Percentiles rank a stretch among this genome's conserved stretches.
Conservation (phyloP, 441 rosid genomes). For the Erodium trifolium region DNA sequence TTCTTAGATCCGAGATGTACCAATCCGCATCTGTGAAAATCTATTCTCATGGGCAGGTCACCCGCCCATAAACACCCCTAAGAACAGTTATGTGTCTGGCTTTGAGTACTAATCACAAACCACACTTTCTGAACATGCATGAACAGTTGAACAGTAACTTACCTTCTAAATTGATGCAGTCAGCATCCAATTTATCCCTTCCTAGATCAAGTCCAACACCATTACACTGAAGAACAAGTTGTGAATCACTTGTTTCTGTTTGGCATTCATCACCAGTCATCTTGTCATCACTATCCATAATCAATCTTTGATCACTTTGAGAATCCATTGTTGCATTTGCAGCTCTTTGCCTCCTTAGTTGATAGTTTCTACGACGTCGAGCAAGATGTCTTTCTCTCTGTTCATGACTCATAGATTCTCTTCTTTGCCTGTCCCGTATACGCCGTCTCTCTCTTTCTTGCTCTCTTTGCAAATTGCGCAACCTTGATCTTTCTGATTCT, state of each 20-base stretch:
- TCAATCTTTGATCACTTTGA: constrained; percentile 24
- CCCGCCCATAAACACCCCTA: too few relatives aligned
- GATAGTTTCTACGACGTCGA: constrained; percentile 79
- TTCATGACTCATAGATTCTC: constrained; percentile 77
- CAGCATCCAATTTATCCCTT: constrained; percentile 22
- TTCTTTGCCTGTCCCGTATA: constrained; percentile 66
- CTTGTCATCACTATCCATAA: constrained; percentile 20
- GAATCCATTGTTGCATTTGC: constrained; percentile 34
- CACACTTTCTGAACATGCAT: background rate
- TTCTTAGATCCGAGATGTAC: too few relatives aligned
- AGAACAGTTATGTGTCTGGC: background rate
- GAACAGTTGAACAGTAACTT: constrained; percentile 14
- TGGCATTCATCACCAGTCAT: constrained; percentile 18
- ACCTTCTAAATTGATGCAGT: constrained; percentile 29
- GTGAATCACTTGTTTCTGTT: constrained; percentile 24
- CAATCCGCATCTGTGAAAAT: too few relatives aligned
- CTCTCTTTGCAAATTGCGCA: constrained; percentile 43
- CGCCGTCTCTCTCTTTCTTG: constrained; percentile 81
- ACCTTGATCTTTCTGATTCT: constrained; percentile 4
- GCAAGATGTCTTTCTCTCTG: constrained; percentile 89
- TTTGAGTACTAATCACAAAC: background rate
- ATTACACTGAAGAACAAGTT: constrained; percentile 19
- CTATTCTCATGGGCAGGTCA: too few relatives aligned
- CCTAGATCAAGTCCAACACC: constrained; percentile 24
- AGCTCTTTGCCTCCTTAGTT: constrained; percentile 62